phyloP scores from a whole-genome alignment of 2,329 filamentous ascomycete genomes.

The Dactylellina leptospora region DNA sequence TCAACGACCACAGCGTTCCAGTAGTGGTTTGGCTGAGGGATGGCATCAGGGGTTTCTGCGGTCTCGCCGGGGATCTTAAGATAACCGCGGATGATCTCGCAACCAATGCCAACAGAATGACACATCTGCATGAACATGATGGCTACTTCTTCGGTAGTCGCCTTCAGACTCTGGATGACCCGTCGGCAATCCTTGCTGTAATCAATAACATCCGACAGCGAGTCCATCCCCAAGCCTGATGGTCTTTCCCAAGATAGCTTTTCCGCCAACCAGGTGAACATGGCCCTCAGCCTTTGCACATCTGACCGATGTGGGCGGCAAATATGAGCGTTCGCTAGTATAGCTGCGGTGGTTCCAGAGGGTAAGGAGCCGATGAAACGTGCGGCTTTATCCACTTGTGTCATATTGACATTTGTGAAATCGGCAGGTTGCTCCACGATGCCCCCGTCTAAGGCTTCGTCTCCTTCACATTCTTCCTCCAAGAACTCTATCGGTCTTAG shows the following conservation, averaged over 20 bases:
- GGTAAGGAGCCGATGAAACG: constrained; percentile 87
- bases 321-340: constrained; percentile 87
- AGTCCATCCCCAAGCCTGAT: constrained; percentile 51
- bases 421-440: constrained; percentile 84
- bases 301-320: constrained; percentile 94
- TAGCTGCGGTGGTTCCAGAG: constrained; percentile 79
- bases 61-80: constrained; percentile 88
- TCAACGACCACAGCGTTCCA: constrained; percentile 96
- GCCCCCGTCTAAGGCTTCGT: constrained; percentile 85
- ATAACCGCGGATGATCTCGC: constrained; percentile 87
- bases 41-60: constrained; percentile 75
- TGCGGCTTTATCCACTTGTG: constrained; percentile 92
- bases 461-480: constrained; percentile 83
- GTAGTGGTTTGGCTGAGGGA: constrained; percentile 92
- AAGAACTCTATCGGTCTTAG: constrained; percentile 90
- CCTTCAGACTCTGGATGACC: constrained; percentile 83
- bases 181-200: constrained; percentile 78
- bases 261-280: constrained; percentile 98
- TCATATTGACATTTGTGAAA: constrained; percentile 78
- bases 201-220: constrained; percentile 75
- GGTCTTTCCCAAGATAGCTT: constrained; percentile 90
- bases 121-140: constrained; percentile 93
- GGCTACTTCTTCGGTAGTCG: constrained; percentile 88
- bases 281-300: constrained; percentile 88
- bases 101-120: constrained; percentile 82